Evolutionary conservation across 805 yeast genomes (phyloP).

Genomic region (Candida nonsorbophila): DNA sequence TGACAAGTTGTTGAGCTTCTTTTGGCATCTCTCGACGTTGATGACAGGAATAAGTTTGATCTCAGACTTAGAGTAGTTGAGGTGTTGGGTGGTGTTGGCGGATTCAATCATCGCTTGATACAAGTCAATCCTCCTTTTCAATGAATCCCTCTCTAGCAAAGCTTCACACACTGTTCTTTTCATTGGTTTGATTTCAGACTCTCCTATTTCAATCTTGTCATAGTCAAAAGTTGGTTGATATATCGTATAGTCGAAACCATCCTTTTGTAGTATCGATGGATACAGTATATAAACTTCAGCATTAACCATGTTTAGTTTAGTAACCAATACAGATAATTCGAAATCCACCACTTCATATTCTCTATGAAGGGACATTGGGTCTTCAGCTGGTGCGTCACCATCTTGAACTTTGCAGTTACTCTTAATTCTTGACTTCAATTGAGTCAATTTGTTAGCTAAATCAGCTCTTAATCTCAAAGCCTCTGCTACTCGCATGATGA

Average conservation of each 20-base stretch:
- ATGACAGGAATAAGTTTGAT: constrained; percentile 5
- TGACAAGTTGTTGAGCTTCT: constrained; percentile 3
- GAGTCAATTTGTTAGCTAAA: constrained; percentile 4
- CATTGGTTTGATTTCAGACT: constrained; percentile 1
- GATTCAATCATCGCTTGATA: constrained; percentile 1
- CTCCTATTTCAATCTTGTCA: background rate
- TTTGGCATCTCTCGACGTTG: constrained; percentile 2
- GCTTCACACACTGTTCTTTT: constrained; percentile 9
- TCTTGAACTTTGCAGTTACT: constrained; percentile 8
- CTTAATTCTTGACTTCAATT: constrained; percentile 5
- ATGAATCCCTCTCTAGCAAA: constrained; percentile 8
- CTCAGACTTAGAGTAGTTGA: constrained; percentile 8
- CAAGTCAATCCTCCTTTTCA: constrained; percentile 6
- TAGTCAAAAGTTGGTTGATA: constrained; percentile 1
- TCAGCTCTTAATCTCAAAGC: constrained; percentile 10
- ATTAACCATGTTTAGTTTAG: constrained; percentile 7
- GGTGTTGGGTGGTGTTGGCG: constrained; percentile 5
- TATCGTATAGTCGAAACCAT: background rate
- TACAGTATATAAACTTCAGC: constrained; percentile 3
- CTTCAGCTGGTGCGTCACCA: constrained; percentile 6
- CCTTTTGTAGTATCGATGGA: constrained; percentile 6
- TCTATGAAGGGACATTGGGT: constrained; percentile 1
- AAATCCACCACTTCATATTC: constrained; percentile 4
- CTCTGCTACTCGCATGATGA: constrained; percentile 8
- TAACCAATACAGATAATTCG: constrained; percentile 3